Conservation (phyloP, 257 asterid species). For the Mentha longifolia region DNA sequence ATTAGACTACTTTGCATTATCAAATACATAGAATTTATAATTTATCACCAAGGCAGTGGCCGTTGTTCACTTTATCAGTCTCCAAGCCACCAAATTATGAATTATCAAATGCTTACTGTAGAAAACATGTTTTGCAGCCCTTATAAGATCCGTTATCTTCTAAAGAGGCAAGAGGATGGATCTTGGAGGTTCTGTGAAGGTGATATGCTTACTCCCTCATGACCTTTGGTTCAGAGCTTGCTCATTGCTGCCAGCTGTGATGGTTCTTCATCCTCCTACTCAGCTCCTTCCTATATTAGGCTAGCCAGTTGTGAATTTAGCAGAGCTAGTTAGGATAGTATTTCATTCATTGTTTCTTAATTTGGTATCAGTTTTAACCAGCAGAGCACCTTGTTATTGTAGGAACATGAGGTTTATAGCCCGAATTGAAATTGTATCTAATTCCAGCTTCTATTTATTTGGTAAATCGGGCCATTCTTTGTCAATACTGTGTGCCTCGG, state of each 20-base stretch:
- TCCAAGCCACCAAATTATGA: too few species aligned
- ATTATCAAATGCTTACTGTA: too few species aligned
- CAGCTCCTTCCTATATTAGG: constrained; percentile 6
- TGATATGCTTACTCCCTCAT: constrained; percentile 59
- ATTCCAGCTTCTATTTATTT: not conserved
- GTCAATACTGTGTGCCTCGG: too few species aligned
- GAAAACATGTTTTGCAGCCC: constrained; percentile 60
- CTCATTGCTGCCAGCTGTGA: constrained; percentile 15
- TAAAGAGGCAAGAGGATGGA: constrained; percentile 81
- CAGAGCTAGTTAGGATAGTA: constrained; percentile 38
- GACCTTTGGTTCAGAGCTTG: constrained; percentile 35
- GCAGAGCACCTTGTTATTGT: constrained; percentile 27
- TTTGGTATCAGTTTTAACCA: constrained; percentile 24
- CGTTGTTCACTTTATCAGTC: not conserved
- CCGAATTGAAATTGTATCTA: constrained; percentile 29
- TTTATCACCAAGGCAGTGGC: constrained; percentile 3
- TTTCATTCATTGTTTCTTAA: constrained; percentile 42
- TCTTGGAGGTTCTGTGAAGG: constrained; percentile 87
- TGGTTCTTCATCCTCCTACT: constrained; percentile 12
- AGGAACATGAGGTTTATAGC: constrained; percentile 20
- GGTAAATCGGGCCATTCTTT: too few species aligned
- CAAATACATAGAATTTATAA: not conserved
- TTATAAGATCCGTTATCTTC: constrained; percentile 72
- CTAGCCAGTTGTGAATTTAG: constrained; percentile 38
- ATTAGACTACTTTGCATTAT: constrained; percentile 4